Conservation (phyloP, 2,329 filamentous ascomycete species). For the Aspergillus fischeri region DNA sequence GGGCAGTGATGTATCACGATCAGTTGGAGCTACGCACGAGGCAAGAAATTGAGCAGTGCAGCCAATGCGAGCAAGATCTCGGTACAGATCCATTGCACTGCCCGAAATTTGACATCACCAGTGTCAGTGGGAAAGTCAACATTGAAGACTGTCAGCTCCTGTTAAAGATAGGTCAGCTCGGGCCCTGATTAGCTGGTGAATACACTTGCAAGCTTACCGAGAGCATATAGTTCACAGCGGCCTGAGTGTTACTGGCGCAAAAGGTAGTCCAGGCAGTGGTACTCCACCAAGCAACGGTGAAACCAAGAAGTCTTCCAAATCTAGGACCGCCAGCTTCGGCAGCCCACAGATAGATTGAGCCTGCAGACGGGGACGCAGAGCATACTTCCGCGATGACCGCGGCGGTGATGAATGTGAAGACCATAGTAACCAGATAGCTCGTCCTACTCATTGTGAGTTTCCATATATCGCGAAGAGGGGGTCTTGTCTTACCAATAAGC, state of each 20-base stretch:
- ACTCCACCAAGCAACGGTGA: conserved; percentile 62
- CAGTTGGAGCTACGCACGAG: conserved; percentile 36
- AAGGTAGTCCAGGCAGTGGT: conserved; percentile 61
- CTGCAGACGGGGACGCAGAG: conserved; percentile 55
- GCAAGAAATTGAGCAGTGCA: conserved; percentile 48
- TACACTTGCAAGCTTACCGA: conserved; percentile 33
- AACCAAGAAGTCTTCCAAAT: conserved; percentile 55
- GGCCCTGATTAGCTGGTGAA: not conserved
- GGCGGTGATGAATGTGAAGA: conserved; percentile 59
- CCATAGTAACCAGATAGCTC: conserved; percentile 56
- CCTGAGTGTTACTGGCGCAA: conserved; percentile 53
- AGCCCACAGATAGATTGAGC: conserved; percentile 61
- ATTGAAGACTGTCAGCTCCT: conserved; percentile 57
- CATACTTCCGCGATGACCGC: conserved; percentile 59
- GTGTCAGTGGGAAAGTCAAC: conserved; percentile 53
- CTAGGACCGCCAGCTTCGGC: conserved; percentile 54
- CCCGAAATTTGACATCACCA: conserved; percentile 54
- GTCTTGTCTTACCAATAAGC: conserved; percentile 51
- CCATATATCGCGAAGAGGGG: not conserved
- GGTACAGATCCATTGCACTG: conserved; percentile 58
- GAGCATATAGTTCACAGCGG: conserved; percentile 51
- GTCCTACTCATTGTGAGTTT: conserved; percentile 41
- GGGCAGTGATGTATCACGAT: not conserved
- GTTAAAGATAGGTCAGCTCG: conserved; percentile 7
- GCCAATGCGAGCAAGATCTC: conserved; percentile 51